A percentile compares a stretch with the other conserved stretches of the same genome.
These are phyloP conservation scores for Podila epigama DNA, from an alignment of 192 early-diverging fungal species.

Conservation along the genomic window DNA sequence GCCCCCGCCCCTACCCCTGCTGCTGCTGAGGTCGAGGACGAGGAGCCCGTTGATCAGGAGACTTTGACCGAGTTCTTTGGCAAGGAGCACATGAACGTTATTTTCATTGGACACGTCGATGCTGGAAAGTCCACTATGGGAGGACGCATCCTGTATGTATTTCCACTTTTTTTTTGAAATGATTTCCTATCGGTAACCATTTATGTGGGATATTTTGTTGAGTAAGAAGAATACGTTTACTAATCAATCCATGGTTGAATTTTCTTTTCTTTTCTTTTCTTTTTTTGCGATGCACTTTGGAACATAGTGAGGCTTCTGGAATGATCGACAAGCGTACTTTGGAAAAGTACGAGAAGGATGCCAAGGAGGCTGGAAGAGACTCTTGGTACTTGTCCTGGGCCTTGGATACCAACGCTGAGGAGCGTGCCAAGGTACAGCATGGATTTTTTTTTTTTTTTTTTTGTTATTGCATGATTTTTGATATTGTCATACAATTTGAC, in stretches of 20 bases:
- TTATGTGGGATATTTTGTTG: slow-evolving; percentile 5
- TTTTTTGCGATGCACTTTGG: neutral
- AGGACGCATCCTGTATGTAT: slow-evolving; percentile 89
- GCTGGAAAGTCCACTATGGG: slow-evolving; percentile 99
- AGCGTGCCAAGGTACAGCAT: slow-evolving; percentile 83
- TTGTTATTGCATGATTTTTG: neutral
- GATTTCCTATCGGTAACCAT: neutral
- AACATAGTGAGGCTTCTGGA: slow-evolving; percentile 79
- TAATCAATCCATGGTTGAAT: neutral
- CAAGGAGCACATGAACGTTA: slow-evolving; percentile 97
- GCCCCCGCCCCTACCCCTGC: slow-evolving; percentile 33
- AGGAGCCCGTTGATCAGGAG: slow-evolving; percentile 64
- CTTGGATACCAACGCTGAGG: slow-evolving; percentile 95
- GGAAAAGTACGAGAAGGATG: slow-evolving; percentile 99
- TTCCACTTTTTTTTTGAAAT: neutral
- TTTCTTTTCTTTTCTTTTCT: neutral
- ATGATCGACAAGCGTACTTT: slow-evolving; percentile 99
- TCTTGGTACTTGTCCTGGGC: slow-evolving; percentile 99
- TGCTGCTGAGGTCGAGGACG: slow-evolving; percentile 54
- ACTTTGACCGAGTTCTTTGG: slow-evolving; percentile 72
- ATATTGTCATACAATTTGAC: neutral
- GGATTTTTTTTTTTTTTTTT: neutral
- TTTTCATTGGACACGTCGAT: slow-evolving; percentile 99
- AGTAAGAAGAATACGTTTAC: neutral
- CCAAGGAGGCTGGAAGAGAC: slow-evolving; percentile 96